Conservation (phyloP, 208 protist species). For the Trichomonas gallinae region DNA sequence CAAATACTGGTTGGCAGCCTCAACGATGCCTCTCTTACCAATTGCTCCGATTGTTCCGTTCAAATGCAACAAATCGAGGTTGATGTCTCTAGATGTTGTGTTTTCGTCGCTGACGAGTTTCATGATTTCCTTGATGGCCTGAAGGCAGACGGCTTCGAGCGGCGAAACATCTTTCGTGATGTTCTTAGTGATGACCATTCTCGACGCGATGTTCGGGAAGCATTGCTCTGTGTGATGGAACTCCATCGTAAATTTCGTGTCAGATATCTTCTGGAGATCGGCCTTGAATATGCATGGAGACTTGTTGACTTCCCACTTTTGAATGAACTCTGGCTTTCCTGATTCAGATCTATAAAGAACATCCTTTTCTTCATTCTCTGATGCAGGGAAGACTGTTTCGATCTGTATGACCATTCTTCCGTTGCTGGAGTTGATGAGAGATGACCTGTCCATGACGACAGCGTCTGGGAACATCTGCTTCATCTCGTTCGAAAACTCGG, state of each 20-base stretch:
- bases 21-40: neutral
- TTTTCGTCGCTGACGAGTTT: neutral
- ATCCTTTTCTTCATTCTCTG: neutral
- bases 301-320: neutral
- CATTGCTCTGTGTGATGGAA: neutral
- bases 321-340: neutral
- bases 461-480: neutral
- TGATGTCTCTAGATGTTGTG: neutral
- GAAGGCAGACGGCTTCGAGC: neutral
- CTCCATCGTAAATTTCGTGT: neutral
- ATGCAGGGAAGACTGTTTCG: neutral
- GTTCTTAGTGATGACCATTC: neutral
- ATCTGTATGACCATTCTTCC: neutral
- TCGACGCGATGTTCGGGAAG: neutral
- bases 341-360: neutral
- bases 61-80: neutral
- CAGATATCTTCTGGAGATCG: neutral
- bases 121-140: neutral
- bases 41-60: neutral
- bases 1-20: neutral
- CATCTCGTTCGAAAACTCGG: neutral
- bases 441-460: neutral
- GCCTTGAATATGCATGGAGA: neutral
- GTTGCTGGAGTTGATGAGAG: neutral
- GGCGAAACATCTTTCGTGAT: neutral